Conservation (phyloP, 495 filamentous ascomycete species). For the Podospora appendiculata region DNA sequence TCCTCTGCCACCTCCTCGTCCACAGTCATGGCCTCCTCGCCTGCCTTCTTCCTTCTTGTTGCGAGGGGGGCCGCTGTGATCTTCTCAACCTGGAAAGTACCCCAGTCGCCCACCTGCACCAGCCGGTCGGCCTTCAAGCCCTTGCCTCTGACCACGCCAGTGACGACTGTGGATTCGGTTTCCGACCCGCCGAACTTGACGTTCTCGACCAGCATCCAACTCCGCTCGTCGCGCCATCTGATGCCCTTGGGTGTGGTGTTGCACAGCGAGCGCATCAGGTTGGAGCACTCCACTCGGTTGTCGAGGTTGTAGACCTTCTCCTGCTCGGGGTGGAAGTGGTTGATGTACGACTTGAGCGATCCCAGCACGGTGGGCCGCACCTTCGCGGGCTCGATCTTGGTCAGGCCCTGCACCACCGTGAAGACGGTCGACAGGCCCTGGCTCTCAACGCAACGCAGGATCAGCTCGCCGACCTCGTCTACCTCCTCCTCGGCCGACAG, state of each 20-base stretch:
- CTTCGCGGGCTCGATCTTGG: slow-evolving; percentile 71
- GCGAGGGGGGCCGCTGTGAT: slow-evolving; percentile 64
- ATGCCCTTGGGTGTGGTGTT: slow-evolving; percentile 86
- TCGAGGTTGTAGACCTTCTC: slow-evolving; percentile 84
- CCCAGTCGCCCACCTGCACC: slow-evolving; percentile 88
- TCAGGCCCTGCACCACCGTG: slow-evolving; percentile 69
- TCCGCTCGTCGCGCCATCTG: slow-evolving; percentile 85
- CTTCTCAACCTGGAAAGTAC: slow-evolving; percentile 87
- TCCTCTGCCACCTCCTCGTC: slow-evolving; percentile 46
- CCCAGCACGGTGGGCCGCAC: slow-evolving; percentile 62
- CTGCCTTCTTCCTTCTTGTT: slow-evolving; percentile 41
- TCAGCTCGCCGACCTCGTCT: slow-evolving; percentile 69
- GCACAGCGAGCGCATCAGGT: slow-evolving; percentile 82
- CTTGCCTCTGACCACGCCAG: slow-evolving; percentile 79
- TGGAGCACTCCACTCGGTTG: slow-evolving; percentile 78
- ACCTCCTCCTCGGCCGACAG: slow-evolving; percentile 76
- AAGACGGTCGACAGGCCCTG: slow-evolving; percentile 88
- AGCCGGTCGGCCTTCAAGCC: slow-evolving; percentile 83
- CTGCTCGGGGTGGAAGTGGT: slow-evolving; percentile 82
- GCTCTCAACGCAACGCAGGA: slow-evolving; percentile 78
- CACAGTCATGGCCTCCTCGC: slow-evolving; percentile 60
- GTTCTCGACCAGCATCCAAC: slow-evolving; percentile 88
- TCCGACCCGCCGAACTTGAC: slow-evolving; percentile 57
- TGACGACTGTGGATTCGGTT: slow-evolving; percentile 57
- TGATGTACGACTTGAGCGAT: slow-evolving; percentile 83